A percentile compares a stretch with the other conserved stretches of the same genome.
Evolutionary conservation across 257 asterid genomes (phyloP).

Genomic region (Striga asiatica): DNA sequence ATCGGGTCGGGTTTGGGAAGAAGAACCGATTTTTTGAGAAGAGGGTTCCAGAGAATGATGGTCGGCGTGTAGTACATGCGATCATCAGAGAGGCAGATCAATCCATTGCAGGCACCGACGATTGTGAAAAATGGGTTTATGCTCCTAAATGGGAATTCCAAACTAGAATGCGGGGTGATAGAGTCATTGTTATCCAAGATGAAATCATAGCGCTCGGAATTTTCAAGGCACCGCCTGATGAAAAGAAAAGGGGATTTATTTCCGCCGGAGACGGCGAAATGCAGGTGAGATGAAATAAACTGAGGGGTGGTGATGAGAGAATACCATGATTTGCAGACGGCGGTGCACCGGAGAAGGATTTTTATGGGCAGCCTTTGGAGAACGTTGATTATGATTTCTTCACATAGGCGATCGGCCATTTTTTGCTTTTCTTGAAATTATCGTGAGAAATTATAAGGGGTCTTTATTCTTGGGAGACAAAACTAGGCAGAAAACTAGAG

Average conservation of each 20-base stretch:
- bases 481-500: too few species aligned
- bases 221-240: conserved; percentile 19
- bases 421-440: too few species aligned
- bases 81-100: conserved; percentile 44
- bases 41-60: conserved; percentile 38
- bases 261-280: neutral
- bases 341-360: conserved; percentile 32
- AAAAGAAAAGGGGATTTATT: conserved; percentile 14
- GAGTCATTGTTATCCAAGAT: conserved; percentile 16
- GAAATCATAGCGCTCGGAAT: conserved; percentile 24
- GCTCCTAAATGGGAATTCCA: conserved; percentile 31
- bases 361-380: conserved; percentile 31
- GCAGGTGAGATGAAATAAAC: conserved; percentile 31
- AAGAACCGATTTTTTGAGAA: conserved; percentile 18
- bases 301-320: conserved; percentile 24
- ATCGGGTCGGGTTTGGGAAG: conserved; percentile 33
- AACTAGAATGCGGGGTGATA: neutral
- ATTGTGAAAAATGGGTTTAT: conserved; percentile 27
- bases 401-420: conserved; percentile 29
- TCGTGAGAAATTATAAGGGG: too few species aligned
- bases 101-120: conserved; percentile 40
- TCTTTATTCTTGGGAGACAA: too few species aligned
- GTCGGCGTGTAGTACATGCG: conserved; percentile 22
- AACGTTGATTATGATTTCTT: conserved; percentile 28
- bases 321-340: conserved; percentile 44